Percentiles rank a stretch among this genome's conserved stretches.
Conservation (phyloP, 2,329 filamentous ascomycete species). For the Beauveria varroae region DNA sequence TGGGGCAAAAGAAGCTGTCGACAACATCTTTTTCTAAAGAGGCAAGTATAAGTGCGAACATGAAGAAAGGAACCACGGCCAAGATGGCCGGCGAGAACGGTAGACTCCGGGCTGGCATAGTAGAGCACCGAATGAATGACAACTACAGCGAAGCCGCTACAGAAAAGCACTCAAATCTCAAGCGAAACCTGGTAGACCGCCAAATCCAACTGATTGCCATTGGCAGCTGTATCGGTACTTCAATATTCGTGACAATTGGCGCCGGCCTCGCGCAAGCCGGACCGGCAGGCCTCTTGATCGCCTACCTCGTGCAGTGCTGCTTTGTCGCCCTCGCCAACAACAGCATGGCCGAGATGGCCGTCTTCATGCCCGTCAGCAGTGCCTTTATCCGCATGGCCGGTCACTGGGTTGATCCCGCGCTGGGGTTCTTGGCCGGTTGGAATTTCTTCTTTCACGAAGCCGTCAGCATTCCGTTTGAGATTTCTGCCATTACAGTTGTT, state of each 20-base stretch:
- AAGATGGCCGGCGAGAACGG: neutral
- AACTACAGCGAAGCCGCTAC: neutral
- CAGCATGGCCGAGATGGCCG: conserved; percentile 56
- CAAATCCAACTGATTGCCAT: conserved; percentile 29
- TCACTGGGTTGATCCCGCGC: conserved; percentile 56
- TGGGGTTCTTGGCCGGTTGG: conserved; percentile 45
- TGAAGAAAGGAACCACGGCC: neutral
- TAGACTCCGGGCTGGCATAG: neutral
- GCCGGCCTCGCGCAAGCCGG: conserved; percentile 37
- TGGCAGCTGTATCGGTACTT: neutral
- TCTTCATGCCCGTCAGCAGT: conserved; percentile 54
- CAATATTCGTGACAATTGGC: conserved; percentile 44
- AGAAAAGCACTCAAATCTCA: neutral
- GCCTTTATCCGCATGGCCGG: conserved; percentile 58
- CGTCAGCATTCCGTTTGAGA: conserved; percentile 34
- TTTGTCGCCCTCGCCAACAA: conserved; percentile 57
- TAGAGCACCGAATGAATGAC: neutral
- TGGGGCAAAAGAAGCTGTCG: neutral
- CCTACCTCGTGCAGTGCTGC: conserved; percentile 47
- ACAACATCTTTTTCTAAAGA: neutral
- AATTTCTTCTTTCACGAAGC: conserved; percentile 38
- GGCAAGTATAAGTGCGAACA: neutral
- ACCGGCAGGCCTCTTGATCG: conserved; percentile 46
- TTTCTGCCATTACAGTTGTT: conserved; percentile 22
- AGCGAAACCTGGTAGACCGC: neutral